These are phyloP conservation scores for Yamadazyma sp. DNA, from an alignment of 805 yeast species.

Conservation along the genomic window DNA sequence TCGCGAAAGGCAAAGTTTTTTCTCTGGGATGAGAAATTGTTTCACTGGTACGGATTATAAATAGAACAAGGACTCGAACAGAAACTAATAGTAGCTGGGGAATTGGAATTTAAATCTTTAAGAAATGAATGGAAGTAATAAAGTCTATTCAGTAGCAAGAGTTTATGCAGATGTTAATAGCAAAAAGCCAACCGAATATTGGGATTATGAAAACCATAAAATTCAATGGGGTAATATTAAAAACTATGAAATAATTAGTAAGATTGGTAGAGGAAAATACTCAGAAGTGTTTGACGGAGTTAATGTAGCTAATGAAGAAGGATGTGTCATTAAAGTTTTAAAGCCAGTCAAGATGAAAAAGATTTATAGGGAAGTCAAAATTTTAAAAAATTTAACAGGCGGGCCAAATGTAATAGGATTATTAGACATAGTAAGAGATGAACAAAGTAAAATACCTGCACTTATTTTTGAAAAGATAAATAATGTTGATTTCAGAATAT, in stretches of 20 bases:
- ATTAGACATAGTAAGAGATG: slow-evolving; percentile 85
- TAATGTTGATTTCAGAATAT: slow-evolving; percentile 80
- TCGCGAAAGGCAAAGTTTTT: too few relatives aligned
- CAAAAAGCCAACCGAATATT: slow-evolving; percentile 73
- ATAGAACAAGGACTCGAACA: too few relatives aligned
- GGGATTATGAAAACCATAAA: slow-evolving; percentile 74
- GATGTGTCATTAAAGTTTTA: slow-evolving; percentile 84
- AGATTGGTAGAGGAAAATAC: slow-evolving; percentile 90
- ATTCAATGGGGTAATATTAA: slow-evolving; percentile 83
- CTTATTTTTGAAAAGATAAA: slow-evolving; percentile 80
- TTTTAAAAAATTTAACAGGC: slow-evolving; percentile 76
- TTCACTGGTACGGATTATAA: too few relatives aligned
- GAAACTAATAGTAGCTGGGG: too few relatives aligned
- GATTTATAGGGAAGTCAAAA: slow-evolving; percentile 86
- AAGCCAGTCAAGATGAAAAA: slow-evolving; percentile 93
- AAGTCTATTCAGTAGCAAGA: slow-evolving; percentile 57
- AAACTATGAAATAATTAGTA: slow-evolving; percentile 80
- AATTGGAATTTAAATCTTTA: too few relatives aligned
- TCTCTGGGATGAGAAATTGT: too few relatives aligned
- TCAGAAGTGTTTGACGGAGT: slow-evolving; percentile 91
- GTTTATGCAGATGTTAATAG: slow-evolving; percentile 81
- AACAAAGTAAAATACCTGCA: slow-evolving; percentile 80
- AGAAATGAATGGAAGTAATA: too few relatives aligned
- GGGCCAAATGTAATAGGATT: slow-evolving; percentile 80
- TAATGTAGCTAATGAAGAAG: slow-evolving; percentile 55